Percentiles rank a stretch among this genome's conserved stretches.
These are phyloP conservation scores for Linderina pennispora DNA, from an alignment of 192 early-diverging fungal genomes.

Conservation along the genomic window DNA sequence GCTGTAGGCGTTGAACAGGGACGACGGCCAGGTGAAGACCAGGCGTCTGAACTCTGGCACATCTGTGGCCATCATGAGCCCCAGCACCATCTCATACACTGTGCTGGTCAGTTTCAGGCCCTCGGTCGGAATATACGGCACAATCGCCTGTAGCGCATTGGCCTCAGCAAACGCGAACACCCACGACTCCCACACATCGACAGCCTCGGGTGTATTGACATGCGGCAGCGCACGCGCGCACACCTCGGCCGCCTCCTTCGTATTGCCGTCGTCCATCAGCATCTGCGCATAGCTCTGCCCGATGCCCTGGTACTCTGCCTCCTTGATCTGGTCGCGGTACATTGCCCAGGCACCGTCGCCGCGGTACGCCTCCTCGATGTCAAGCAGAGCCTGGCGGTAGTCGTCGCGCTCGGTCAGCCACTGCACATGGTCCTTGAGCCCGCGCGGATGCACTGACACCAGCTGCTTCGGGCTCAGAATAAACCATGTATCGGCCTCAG, in stretches of 20 bases:
- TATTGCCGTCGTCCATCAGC: conserved; percentile 66
- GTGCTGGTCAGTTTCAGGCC: conserved; percentile 68
- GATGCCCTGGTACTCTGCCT: conserved; percentile 61
- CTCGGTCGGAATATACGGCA: conserved; percentile 68
- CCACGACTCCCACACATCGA: conserved; percentile 80
- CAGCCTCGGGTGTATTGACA: conserved; percentile 1
- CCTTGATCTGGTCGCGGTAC: conserved; percentile 43
- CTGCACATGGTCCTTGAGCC: conserved; percentile 86
- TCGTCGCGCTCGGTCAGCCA: conserved; percentile 79
- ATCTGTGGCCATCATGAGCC: conserved; percentile 37
- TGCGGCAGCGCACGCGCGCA: conserved; percentile 72
- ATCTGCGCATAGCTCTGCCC: conserved; percentile 75
- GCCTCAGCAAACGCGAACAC: conserved; percentile 81
- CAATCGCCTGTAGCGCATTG: conserved; percentile 65
- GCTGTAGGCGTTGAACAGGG: conserved; percentile 66
- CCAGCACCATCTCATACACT: conserved; percentile 86
- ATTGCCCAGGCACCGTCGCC: conserved; percentile 47
- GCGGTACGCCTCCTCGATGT: conserved; percentile 53
- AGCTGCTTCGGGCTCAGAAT: conserved; percentile 93
- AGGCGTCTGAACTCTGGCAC: conserved; percentile 47
- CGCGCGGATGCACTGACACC: conserved; percentile 81
- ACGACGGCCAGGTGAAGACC: conserved; percentile 73
- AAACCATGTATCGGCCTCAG: conserved; percentile 79
- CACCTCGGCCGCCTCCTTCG: conserved; percentile 61
- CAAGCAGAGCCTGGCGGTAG: conserved; percentile 75